phyloP scores from a whole-genome alignment of 257 asterid species.

The Thymus mandschuricus region DNA sequence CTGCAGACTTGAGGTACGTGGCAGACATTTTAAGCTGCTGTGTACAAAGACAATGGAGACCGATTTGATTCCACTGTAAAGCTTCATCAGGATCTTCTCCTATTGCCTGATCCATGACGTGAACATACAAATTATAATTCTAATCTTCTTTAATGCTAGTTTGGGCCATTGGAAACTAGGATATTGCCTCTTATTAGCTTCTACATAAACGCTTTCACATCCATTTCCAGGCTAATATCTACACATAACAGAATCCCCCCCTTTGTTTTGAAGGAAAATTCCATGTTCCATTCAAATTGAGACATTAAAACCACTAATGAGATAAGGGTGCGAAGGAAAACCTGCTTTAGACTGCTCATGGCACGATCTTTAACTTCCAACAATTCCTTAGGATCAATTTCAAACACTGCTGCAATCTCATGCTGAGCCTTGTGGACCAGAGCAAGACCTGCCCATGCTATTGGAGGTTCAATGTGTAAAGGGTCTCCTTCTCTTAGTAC shows the following conservation, averaged over 20 bases:
- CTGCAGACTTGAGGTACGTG: slow-evolving; percentile 86
- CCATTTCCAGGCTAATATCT: not conserved
- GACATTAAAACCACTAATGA: slow-evolving; percentile 21
- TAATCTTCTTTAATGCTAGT: not conserved
- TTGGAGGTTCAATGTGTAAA: slow-evolving; percentile 64
- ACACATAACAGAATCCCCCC: not conserved
- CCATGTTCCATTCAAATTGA: not conserved
- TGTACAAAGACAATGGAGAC: slow-evolving; percentile 85
- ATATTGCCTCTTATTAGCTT: not conserved
- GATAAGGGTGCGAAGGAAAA: slow-evolving; percentile 26
- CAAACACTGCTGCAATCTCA: slow-evolving; percentile 91
- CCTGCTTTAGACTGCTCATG: slow-evolving; percentile 88
- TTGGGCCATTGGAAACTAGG: not conserved
- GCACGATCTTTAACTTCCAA: slow-evolving; percentile 86
- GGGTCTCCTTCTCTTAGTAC: slow-evolving; percentile 92
- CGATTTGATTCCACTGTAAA: slow-evolving; percentile 97
- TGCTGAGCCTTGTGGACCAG: slow-evolving; percentile 94
- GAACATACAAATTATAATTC: slow-evolving; percentile 29
- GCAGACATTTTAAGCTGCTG: slow-evolving; percentile 82
- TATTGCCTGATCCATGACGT: slow-evolving; percentile 61
- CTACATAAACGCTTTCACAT: not conserved
- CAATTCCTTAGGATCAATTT: slow-evolving; percentile 72
- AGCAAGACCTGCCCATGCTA: slow-evolving; percentile 98
- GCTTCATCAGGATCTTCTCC: slow-evolving; percentile 96
- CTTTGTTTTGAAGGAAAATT: too few species aligned